Conservation (phyloP, 192 early-diverging fungal genomes). For the Backusella liffmaniae region DNA sequence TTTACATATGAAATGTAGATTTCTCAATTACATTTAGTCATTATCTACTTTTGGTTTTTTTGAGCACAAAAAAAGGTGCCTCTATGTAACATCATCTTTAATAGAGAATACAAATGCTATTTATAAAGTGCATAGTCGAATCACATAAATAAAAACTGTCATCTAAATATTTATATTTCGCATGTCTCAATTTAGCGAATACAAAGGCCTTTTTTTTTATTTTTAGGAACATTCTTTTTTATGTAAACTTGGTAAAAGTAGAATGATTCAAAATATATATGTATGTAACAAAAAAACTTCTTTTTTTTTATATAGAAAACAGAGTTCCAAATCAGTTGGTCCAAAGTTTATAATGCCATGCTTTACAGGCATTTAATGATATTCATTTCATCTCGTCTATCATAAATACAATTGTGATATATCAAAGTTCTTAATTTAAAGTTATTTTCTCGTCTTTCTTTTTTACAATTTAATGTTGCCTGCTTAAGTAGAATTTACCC, state of each 20-base stretch:
- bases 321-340: neutral
- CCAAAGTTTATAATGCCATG: neutral
- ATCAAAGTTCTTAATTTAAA: neutral
- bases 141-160: neutral
- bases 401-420: neutral
- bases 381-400: too few relatives aligned
- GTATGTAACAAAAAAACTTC: neutral
- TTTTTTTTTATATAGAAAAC: neutral
- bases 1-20: neutral
- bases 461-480: neutral
- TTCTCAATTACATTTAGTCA: neutral
- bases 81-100: neutral
- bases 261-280: neutral
- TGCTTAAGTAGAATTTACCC: neutral
- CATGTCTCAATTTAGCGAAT: neutral
- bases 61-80: neutral
- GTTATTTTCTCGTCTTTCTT: neutral
- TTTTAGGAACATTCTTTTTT: neutral
- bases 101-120: neutral
- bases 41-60: neutral
- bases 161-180: neutral
- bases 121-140: neutral
- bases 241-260: neutral
- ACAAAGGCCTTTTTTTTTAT: neutral
- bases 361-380: too few relatives aligned